Base-by-base conservation (phyloP, 805 yeast genomes). In the Maudiozyma pseudohumilis region DNA sequence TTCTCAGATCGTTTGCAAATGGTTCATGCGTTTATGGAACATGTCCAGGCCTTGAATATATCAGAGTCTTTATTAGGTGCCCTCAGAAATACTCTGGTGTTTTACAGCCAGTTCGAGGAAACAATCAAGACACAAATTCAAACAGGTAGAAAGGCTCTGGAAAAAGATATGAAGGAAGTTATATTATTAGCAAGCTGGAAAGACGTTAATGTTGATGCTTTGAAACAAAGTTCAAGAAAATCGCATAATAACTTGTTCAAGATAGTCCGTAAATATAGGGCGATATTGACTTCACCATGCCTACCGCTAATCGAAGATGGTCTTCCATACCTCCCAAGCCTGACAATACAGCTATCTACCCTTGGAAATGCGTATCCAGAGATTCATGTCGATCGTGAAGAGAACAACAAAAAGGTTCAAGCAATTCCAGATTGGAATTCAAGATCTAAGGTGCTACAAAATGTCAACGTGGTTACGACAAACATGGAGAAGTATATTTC, bases 121-220 rank as follows among this genome's bases (percentile, higher is more conserved):
- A 47, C 55, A 1, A 63, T 89, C n/a, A 54, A 56, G 2, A 71
- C 69, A 0, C 56, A 62, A 9, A 52, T 87, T 8, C 49, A 47
- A 0, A 52, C 53, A 1, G 68, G 69, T 1, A 77, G 69, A 55
- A 74, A 70, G 49, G 57, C 61, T 3, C 62, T 89, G 25, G 85
- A 79, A 41, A 89, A 88, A 53, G 86, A 86, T 35, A 73, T 92
- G 9, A 69, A 76, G 25, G 98, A 92, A 40, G 79, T 87, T 3
- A 86, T 92, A 30, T 62, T 85, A 32, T 66, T 92, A 12, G 96
- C 98, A 1, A 84, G 95, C 51, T 94, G 97, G 97, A 87, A 88
- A 49, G 99, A 92, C 62, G 88, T 87, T 10, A 94, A 92, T 52
- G 75, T 87, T 31, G 94, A 83, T 53, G 95, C 98, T 0, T 68